phyloP scores from a whole-genome alignment of 805 yeast species.

The Yamadazyma phyllophila region DNA sequence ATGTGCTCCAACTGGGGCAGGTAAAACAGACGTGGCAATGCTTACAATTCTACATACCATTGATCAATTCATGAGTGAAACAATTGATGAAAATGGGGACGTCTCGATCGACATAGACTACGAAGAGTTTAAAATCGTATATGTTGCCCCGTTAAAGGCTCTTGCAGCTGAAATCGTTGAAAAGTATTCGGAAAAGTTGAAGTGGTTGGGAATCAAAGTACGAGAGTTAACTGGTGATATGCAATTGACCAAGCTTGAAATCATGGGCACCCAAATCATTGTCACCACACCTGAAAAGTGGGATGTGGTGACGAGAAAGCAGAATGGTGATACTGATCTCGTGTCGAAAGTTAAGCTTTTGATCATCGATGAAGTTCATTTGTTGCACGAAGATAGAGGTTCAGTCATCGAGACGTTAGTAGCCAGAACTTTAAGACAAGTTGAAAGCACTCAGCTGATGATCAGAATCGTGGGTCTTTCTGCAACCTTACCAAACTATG shows the following conservation, averaged over 20 bases:
- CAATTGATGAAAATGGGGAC: slow-evolving; percentile 42
- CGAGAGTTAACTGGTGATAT: slow-evolving; percentile 92
- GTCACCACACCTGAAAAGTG: slow-evolving; percentile 97
- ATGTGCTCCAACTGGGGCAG: slow-evolving; percentile 98
- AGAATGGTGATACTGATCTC: slow-evolving; percentile 82
- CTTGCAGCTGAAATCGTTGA: slow-evolving; percentile 96
- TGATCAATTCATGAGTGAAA: slow-evolving; percentile 61
- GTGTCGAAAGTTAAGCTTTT: slow-evolving; percentile 80
- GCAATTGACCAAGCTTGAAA: slow-evolving; percentile 70
- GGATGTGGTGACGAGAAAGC: slow-evolving; percentile 97
- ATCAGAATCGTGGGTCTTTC: slow-evolving; percentile 91
- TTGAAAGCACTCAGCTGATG: slow-evolving; percentile 90
- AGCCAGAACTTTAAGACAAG: slow-evolving; percentile 91
- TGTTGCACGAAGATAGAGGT: slow-evolving; percentile 96
- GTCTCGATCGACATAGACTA: slow-evolving; percentile 65
- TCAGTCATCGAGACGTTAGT: slow-evolving; percentile 94
- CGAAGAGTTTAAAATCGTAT: slow-evolving; percentile 85
- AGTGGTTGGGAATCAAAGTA: slow-evolving; percentile 84
- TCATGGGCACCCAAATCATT: slow-evolving; percentile 72
- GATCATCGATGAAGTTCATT: slow-evolving; percentile 94
- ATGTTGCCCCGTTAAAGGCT: slow-evolving; percentile 91
- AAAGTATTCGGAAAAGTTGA: slow-evolving; percentile 71
- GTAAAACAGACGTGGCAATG: slow-evolving; percentile 92
- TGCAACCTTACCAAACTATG: slow-evolving; percentile 87
- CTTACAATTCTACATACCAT: slow-evolving; percentile 77